These are phyloP conservation scores for Penicillium lividum DNA, from an alignment of 495 filamentous ascomycete species.

Conservation along the genomic window DNA sequence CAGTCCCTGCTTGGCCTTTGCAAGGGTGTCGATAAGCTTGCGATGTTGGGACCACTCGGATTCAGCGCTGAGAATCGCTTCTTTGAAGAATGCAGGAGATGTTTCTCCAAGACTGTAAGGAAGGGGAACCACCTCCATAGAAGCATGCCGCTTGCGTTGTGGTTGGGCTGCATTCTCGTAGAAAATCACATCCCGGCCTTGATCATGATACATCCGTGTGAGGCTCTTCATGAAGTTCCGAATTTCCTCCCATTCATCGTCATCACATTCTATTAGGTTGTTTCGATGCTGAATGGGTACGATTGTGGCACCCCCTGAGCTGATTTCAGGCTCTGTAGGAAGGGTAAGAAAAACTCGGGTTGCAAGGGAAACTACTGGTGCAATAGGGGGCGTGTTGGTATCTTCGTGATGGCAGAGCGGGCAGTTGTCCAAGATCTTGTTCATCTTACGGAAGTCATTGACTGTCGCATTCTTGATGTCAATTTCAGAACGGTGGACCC, in stretches of 20 bases:
- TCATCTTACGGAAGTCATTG: slow-evolving; percentile 86
- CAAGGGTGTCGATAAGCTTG: slow-evolving; percentile 87
- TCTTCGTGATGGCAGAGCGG: slow-evolving; percentile 94
- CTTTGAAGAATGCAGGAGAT: slow-evolving; percentile 91
- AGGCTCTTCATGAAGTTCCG: slow-evolving; percentile 99
- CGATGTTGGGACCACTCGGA: slow-evolving; percentile 95
- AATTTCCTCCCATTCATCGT: slow-evolving; percentile 99
- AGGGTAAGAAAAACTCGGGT: slow-evolving; percentile 88
- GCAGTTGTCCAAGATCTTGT: slow-evolving; percentile 82
- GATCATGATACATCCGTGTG: slow-evolving; percentile 88
- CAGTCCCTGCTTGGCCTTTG: slow-evolving; percentile 64
- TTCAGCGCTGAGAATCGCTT: slow-evolving; percentile 84
- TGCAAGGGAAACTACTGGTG: slow-evolving; percentile 85
- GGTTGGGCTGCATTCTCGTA: slow-evolving; percentile 94
- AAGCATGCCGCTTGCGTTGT: slow-evolving; percentile 76
- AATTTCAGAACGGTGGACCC: slow-evolving; percentile 83
- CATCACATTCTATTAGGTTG: slow-evolving; percentile 95
- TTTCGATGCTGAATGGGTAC: slow-evolving; percentile 85
- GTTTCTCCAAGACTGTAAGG: slow-evolving; percentile 86
- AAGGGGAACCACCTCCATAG: slow-evolving; percentile 82
- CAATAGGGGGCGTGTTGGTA: slow-evolving; percentile 75
- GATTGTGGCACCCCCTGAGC: slow-evolving; percentile 78
- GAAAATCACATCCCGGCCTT: slow-evolving; percentile 88
- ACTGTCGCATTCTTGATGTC: slow-evolving; percentile 89
- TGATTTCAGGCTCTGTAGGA: slow-evolving; percentile 87